Conservation (phyloP, 148 eudicot genomes). For the Cornus florida region DNA sequence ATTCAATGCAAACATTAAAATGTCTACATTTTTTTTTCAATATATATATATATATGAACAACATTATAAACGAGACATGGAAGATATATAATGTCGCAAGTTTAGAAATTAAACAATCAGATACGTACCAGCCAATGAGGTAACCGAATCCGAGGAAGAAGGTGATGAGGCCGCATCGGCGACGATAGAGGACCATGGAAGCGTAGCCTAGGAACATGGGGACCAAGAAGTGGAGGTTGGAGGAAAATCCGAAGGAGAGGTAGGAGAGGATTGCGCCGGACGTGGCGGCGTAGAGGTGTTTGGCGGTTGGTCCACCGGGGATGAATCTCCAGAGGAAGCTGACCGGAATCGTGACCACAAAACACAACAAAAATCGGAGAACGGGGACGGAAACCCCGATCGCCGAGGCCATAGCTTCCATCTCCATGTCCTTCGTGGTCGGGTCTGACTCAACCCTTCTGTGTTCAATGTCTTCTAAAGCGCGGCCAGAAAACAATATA, state of each 20-base stretch:
- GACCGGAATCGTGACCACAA: conserved; percentile 74
- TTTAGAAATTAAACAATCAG: conserved; percentile 12
- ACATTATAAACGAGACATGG: background rate
- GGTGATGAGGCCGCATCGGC: conserved; percentile 69
- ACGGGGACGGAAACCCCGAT: conserved; percentile 79
- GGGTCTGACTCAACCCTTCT: too few relatives aligned
- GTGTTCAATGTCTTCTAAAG: too few relatives aligned
- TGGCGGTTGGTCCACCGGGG: conserved; percentile 53
- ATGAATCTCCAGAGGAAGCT: conserved; percentile 65
- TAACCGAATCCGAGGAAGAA: conserved; percentile 80
- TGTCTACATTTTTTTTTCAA: background rate
- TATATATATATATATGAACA: background rate
- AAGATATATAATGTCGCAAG: background rate
- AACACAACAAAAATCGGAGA: conserved; percentile 72
- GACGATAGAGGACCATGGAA: conserved; percentile 61
- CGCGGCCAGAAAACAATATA: too few relatives aligned
- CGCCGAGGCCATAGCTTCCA: conserved; percentile 69
- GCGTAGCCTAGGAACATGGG: conserved; percentile 70
- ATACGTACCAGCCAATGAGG: conserved; percentile 63
- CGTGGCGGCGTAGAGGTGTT: conserved; percentile 68
- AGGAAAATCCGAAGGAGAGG: conserved; percentile 77
- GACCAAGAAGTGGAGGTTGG: conserved; percentile 80
- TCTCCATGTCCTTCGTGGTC: conserved; percentile 45
- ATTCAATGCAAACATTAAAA: conserved; percentile 5
- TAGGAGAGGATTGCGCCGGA: conserved; percentile 69